Conservation (phyloP, 352 stramenopile genomes). For the Pythium rishiriense region DNA sequence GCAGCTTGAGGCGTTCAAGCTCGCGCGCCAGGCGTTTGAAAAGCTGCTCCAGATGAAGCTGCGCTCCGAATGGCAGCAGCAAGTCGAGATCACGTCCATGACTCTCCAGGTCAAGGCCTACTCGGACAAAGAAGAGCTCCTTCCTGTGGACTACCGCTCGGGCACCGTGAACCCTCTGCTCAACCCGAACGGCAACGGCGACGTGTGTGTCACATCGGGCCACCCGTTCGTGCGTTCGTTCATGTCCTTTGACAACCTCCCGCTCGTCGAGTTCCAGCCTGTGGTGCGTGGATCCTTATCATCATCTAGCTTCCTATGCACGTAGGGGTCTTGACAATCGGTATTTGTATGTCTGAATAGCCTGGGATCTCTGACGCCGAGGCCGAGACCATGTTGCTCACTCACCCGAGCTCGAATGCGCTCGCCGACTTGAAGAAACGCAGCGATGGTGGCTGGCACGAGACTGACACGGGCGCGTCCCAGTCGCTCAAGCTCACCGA, state of each 20-base stretch:
- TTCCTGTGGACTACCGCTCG: slow-evolving; percentile 95
- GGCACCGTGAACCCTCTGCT: slow-evolving; percentile 92
- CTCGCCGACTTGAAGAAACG: slow-evolving; percentile 25
- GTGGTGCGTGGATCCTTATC: slow-evolving; percentile 33
- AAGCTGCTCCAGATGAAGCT: slow-evolving; percentile 90
- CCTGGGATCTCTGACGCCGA: slow-evolving; percentile 77
- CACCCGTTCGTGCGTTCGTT: slow-evolving; percentile 96
- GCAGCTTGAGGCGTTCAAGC: slow-evolving; percentile 91
- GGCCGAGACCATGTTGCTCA: slow-evolving; percentile 80
- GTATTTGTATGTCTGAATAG: slow-evolving; percentile 29
- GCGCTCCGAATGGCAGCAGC: slow-evolving; percentile 75
- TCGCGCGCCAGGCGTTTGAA: slow-evolving; percentile 93
- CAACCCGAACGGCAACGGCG: slow-evolving; percentile 85
- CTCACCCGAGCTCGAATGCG: slow-evolving; percentile 41
- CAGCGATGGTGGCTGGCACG: slow-evolving; percentile 42
- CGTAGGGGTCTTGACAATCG: neutral
- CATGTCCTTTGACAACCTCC: slow-evolving; percentile 95
- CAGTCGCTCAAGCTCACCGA: slow-evolving; percentile 86
- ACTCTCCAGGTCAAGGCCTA: slow-evolving; percentile 92
- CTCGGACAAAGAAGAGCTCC: slow-evolving; percentile 90
- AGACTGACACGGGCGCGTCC: slow-evolving; percentile 61
- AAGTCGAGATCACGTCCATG: slow-evolving; percentile 92
- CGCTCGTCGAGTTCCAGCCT: slow-evolving; percentile 94
- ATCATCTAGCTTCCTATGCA: too few species aligned
- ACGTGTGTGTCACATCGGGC: slow-evolving; percentile 92